Evolutionary conservation across 768 basidiomycete genomes (phyloP).

Genomic region (Boletus bicolor): DNA sequence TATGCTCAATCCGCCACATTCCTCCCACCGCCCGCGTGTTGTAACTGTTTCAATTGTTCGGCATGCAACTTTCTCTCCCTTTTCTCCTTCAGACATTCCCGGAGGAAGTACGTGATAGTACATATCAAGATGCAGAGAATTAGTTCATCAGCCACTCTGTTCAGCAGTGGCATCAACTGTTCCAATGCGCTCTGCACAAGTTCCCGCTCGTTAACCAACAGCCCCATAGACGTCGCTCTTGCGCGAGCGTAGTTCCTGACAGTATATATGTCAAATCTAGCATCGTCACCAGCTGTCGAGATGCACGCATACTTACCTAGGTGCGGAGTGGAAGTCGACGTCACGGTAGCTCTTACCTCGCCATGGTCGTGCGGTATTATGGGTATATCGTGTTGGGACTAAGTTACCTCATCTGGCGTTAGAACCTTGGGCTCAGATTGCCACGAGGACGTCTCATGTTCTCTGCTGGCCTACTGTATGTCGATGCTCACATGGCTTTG

Average conservation of each 20-base stretch:
- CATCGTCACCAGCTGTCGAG: neutral
- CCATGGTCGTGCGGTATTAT: neutral
- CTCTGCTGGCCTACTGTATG: neutral
- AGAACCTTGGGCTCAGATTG: neutral
- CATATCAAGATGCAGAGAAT: constrained; percentile 13
- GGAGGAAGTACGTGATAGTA: constrained; percentile 16
- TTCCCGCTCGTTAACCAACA: constrained; percentile 20
- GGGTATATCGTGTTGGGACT: neutral
- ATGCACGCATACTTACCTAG: neutral
- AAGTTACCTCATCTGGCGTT: neutral
- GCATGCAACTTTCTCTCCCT: constrained; percentile 19
- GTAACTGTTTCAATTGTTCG: constrained; percentile 15
- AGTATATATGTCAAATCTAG: neutral
- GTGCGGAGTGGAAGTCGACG: neutral
- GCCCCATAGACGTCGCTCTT: constrained; percentile 7
- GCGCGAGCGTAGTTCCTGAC: neutral
- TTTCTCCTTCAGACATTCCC: constrained; percentile 15
- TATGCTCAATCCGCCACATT: neutral
- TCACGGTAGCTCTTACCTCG: neutral
- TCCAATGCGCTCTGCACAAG: constrained; percentile 6
- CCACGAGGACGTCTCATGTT: constrained; percentile 7
- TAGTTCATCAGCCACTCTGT: neutral
- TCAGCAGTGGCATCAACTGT: constrained; percentile 16
- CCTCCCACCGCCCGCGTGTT: neutral
- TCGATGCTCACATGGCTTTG: neutral